A percentile compares a stretch with the other conserved stretches of the same genome.
These are phyloP conservation scores for Candida vaughaniae DNA, from an alignment of 805 yeast genomes.

Conservation along the genomic window DNA sequence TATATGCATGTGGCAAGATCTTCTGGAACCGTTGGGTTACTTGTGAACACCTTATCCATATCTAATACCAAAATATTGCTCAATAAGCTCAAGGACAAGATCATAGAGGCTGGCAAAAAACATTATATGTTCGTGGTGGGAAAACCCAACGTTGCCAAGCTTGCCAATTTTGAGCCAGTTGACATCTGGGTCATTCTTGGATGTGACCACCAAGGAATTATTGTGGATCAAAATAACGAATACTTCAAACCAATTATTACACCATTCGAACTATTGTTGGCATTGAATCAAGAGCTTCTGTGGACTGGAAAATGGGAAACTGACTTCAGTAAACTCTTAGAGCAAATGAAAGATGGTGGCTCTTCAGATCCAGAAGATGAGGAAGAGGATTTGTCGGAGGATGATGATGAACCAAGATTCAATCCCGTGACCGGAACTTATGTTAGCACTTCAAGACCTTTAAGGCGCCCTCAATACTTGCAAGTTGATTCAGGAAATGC, in stretches of 20 bases:
- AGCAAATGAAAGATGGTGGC: slow-evolving; percentile 35
- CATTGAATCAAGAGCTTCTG: slow-evolving; percentile 67
- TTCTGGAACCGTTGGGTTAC: slow-evolving; percentile 88
- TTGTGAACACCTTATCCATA: slow-evolving; percentile 86
- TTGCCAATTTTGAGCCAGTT: slow-evolving; percentile 92
- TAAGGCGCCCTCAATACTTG: slow-evolving; percentile 64
- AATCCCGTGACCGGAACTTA: slow-evolving; percentile 85
- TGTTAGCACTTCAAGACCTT: slow-evolving; percentile 69
- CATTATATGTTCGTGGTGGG: slow-evolving; percentile 95
- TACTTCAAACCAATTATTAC: slow-evolving; percentile 91
- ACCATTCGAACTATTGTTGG: slow-evolving; percentile 85
- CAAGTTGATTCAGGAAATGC: slow-evolving; percentile 34
- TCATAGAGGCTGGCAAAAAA: slow-evolving; percentile 79
- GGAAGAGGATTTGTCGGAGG: slow-evolving; percentile 17
- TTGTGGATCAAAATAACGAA: slow-evolving; percentile 74
- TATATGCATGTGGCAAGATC: slow-evolving; percentile 86
- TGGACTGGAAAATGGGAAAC: slow-evolving; percentile 97
- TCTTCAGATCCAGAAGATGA: slow-evolving; percentile 19
- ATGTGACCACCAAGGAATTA: slow-evolving; percentile 91
- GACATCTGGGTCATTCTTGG: slow-evolving; percentile 95
- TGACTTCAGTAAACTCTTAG: slow-evolving; percentile 60
- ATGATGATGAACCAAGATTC: slow-evolving; percentile 67
- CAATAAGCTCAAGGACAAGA: slow-evolving; percentile 56
- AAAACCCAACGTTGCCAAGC: slow-evolving; percentile 94
- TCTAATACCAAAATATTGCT: slow-evolving; percentile 69